Evolutionary conservation across 2,329 filamentous ascomycete genomes (phyloP).

Genomic region (Fusarium sp.): DNA sequence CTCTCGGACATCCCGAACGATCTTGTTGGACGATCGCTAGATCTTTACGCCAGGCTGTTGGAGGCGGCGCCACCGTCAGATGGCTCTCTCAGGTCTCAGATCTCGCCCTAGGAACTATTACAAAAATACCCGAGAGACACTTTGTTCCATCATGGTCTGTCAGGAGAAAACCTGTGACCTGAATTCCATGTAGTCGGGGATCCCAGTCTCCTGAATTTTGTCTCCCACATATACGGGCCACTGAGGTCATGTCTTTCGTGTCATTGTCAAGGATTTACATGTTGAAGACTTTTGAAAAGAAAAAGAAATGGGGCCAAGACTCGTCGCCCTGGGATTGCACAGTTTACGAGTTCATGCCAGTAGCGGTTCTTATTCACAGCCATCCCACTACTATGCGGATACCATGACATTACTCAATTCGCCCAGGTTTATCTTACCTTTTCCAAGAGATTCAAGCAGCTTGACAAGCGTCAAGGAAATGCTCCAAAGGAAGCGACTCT

Average conservation of each 20-base stretch:
- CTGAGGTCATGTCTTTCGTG: not conserved
- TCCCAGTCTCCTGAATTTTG: not conserved
- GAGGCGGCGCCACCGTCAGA: slow-evolving; percentile 22
- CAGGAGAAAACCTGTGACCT: slow-evolving; percentile 4
- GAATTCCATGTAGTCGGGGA: slow-evolving; percentile 9
- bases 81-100: slow-evolving; percentile 30
- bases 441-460: not conserved
- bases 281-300: not conserved
- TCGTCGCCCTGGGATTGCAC: not conserved
- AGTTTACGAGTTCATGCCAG: not conserved
- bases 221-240: not conserved
- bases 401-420: not conserved
- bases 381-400: not conserved
- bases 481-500: not conserved
- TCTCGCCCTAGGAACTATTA: slow-evolving; percentile 23
- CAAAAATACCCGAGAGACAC: slow-evolving; percentile 39
- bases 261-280: not conserved
- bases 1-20: not conserved
- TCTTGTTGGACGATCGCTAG: not conserved
- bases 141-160: slow-evolving; percentile 8
- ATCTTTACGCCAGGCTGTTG: not conserved
- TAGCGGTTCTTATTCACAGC: not conserved
- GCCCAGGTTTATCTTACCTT: not conserved
- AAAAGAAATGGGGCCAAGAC: not conserved
- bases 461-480: not conserved